These are phyloP conservation scores for Bremia lactucae DNA, from an alignment of 352 stramenopile genomes.

Conservation along the genomic window DNA sequence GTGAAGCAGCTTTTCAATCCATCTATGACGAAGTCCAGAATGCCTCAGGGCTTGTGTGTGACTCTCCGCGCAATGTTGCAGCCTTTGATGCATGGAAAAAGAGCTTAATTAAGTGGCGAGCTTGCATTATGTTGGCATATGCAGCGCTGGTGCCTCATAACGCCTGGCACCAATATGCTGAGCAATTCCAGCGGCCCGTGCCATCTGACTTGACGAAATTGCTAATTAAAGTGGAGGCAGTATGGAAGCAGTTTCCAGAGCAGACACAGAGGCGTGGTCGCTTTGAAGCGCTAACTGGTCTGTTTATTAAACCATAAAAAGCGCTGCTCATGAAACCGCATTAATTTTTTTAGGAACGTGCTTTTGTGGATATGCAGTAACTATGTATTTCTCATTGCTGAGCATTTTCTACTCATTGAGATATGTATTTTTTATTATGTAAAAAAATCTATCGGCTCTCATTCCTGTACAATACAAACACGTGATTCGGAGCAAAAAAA, in stretches of 20 bases:
- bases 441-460: too few species aligned
- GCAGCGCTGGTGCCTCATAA: constrained; percentile 50
- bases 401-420: too few species aligned
- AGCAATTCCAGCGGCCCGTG: constrained; percentile 39
- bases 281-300: constrained; percentile 33
- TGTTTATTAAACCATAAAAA: too few species aligned
- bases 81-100: constrained; percentile 41
- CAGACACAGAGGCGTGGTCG: constrained; percentile 42
- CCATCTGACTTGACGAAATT: constrained; percentile 35
- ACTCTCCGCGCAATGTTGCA: constrained; percentile 20
- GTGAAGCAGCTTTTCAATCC: constrained; percentile 49
- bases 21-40: constrained; percentile 59
- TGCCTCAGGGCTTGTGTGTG: constrained; percentile 32
- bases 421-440: too few species aligned
- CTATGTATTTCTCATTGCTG: too few species aligned
- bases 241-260: constrained; percentile 43
- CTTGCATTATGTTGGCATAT: constrained; percentile 58
- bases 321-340: too few species aligned
- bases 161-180: constrained; percentile 55
- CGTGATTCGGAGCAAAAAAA: too few species aligned
- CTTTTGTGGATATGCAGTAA: too few species aligned
- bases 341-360: too few species aligned
- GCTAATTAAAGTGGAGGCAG: constrained; percentile 19
- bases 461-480: too few species aligned
- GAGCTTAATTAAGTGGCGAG: constrained; percentile 45